Conservation (phyloP, 2,329 filamentous ascomycete genomes). For the Fusarium sp. region DNA sequence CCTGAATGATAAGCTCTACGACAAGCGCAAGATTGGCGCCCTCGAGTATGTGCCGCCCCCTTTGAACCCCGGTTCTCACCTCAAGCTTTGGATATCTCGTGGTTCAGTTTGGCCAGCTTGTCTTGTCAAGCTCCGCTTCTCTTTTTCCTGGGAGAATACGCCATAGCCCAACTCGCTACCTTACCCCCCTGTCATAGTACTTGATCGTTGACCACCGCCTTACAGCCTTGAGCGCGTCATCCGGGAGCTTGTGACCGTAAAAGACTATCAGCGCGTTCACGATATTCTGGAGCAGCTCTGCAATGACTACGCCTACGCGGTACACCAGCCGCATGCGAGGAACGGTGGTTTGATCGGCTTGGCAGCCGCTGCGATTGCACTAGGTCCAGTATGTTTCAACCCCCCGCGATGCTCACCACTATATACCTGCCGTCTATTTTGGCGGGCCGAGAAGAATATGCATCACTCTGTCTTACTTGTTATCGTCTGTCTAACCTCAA, state of each 20-base stretch:
- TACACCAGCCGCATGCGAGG: conserved; percentile 94
- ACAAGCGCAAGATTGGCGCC: conserved; percentile 96
- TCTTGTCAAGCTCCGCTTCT: neutral
- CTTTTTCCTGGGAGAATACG: neutral
- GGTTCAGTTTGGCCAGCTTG: neutral
- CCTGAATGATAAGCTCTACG: conserved; percentile 98
- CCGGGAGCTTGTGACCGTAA: conserved; percentile 80
- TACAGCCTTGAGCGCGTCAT: conserved; percentile 88
- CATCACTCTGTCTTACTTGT: neutral
- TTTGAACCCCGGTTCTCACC: neutral
- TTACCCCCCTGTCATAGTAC: neutral
- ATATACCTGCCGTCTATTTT: neutral
- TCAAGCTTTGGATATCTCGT: neutral
- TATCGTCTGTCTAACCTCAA: conserved; percentile 8
- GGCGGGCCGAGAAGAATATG: neutral
- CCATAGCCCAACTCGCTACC: neutral
- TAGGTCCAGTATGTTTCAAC: conserved; percentile 79
- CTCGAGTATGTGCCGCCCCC: conserved; percentile 77
- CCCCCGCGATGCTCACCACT: neutral
- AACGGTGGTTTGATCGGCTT: conserved; percentile 97
- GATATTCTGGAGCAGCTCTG: conserved; percentile 95
- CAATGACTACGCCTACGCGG: conserved; percentile 97
- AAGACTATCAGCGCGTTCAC: conserved; percentile 83
- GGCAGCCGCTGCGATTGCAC: conserved; percentile 93
- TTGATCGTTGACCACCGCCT: conserved; percentile 14